These are phyloP conservation scores for Eutrema heterophyllum DNA, from an alignment of 345 rosid genomes.

Conservation along the genomic window DNA sequence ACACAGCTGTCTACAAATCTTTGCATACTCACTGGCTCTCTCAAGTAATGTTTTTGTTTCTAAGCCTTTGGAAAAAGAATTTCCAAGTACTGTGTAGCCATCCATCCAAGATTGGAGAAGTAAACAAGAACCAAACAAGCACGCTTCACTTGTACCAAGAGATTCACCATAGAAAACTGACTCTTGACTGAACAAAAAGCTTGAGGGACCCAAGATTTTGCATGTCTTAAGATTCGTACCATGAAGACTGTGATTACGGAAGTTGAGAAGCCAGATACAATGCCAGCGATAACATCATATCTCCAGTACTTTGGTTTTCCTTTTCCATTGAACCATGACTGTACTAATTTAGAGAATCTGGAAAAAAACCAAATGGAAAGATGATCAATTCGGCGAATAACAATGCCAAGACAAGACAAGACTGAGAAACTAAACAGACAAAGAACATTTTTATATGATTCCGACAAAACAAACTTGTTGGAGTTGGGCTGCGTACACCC, in stretches of 20 bases:
- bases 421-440: not conserved
- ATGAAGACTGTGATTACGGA: conserved; percentile 47
- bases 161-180: conserved; percentile 13
- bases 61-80: conserved; percentile 40
- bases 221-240: conserved; percentile 34
- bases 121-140: conserved; percentile 52
- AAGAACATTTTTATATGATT: not conserved
- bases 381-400: not conserved
- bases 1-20: conserved; percentile 15
- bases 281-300: conserved; percentile 56
- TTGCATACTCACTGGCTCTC: conserved; percentile 11
- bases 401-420: not conserved
- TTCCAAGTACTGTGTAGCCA: conserved; percentile 47
- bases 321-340: conserved; percentile 33
- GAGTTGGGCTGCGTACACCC: too few species aligned
- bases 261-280: conserved; percentile 53
- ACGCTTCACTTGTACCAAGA: conserved; percentile 41
- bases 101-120: conserved; percentile 54
- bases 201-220: conserved; percentile 38
- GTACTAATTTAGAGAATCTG: conserved; percentile 42
- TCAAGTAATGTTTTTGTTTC: not conserved
- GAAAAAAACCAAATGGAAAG: not conserved
- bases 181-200: conserved; percentile 21
- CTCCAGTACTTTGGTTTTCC: conserved; percentile 40
- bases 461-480: conserved; percentile 1